phyloP scores from a whole-genome alignment of 352 stramenopile species.

The Phytophthora litchii region DNA sequence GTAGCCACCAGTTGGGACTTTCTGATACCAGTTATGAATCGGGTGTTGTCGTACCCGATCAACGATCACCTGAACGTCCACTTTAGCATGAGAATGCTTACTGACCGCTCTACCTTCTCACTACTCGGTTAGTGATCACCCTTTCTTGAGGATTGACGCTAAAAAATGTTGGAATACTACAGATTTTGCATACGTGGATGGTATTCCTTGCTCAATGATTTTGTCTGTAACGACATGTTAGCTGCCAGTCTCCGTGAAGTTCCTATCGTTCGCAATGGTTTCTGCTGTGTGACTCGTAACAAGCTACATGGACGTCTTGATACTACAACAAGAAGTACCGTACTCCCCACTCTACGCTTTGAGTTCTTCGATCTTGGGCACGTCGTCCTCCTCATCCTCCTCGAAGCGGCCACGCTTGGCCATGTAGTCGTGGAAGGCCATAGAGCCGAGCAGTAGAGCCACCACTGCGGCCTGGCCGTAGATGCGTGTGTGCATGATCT shows the following conservation, averaged over 20 bases:
- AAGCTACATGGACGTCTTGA: not conserved
- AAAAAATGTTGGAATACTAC: too few species aligned
- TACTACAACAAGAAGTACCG: not conserved
- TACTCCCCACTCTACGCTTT: constrained; percentile 9
- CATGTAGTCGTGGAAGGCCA: constrained; percentile 58
- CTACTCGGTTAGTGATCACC: not conserved
- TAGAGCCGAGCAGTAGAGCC: constrained; percentile 39
- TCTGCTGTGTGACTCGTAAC: constrained; percentile 23
- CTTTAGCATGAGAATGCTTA: constrained; percentile 1
- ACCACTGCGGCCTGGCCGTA: constrained; percentile 47
- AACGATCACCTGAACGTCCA: not conserved
- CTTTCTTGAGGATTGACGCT: too few species aligned
- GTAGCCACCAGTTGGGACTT: too few species aligned
- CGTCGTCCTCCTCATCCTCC: constrained; percentile 5
- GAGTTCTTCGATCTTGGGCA: constrained; percentile 27
- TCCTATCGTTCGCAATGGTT: constrained; percentile 20
- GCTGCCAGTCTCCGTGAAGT: constrained; percentile 15
- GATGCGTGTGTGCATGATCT: constrained; percentile 61
- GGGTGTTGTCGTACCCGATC: too few species aligned
- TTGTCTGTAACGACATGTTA: constrained; percentile 14
- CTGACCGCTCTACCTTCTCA: not conserved
- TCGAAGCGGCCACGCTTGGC: constrained; percentile 37
- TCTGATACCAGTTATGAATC: too few species aligned
- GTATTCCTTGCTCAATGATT: too few species aligned
- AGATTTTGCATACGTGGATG: too few species aligned